phyloP scores from a whole-genome alignment of 2,329 filamentous ascomycete genomes.

The Emydomyces testavorans region DNA sequence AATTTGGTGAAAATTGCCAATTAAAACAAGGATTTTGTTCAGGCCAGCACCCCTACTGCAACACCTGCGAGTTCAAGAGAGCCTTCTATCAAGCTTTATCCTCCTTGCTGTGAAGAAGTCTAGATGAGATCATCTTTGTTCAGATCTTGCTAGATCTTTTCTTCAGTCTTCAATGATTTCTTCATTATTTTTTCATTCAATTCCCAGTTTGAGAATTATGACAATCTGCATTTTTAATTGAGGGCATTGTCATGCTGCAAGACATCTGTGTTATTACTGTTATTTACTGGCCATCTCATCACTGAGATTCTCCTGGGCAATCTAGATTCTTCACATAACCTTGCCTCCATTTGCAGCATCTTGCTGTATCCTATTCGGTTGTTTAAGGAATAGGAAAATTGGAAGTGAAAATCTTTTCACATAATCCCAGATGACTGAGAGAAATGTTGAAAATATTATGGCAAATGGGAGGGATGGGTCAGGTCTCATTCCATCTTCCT shows the following conservation, averaged over 20 bases:
- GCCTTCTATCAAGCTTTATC: too few relatives aligned
- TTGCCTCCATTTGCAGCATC: conserved; percentile 35
- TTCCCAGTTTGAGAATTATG: background rate
- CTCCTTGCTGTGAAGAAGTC: too few relatives aligned
- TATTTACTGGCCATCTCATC: conserved; percentile 42
- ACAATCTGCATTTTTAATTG: background rate
- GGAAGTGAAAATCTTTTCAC: conserved; percentile 35
- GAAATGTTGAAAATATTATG: conserved; percentile 33
- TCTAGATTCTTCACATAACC: conserved; percentile 33
- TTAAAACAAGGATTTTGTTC: too few relatives aligned
- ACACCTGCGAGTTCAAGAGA: too few relatives aligned
- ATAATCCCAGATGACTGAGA: conserved; percentile 33
- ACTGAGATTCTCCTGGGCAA: conserved; percentile 40
- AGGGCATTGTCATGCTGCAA: conserved; percentile 33
- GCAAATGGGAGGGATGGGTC: conserved; percentile 38
- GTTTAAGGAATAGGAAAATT: conserved; percentile 34
- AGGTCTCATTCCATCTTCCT: conserved; percentile 42
- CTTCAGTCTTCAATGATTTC: too few relatives aligned
- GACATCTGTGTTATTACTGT: conserved; percentile 41
- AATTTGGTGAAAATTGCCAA: too few relatives aligned
- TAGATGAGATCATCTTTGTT: too few relatives aligned
- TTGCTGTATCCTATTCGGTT: conserved; percentile 27
- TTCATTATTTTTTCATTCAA: background rate
- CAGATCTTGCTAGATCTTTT: too few relatives aligned
- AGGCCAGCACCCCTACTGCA: too few relatives aligned